Conservation (phyloP, 2,329 filamentous ascomycete species). For the Sarocladiaceae sp. region DNA sequence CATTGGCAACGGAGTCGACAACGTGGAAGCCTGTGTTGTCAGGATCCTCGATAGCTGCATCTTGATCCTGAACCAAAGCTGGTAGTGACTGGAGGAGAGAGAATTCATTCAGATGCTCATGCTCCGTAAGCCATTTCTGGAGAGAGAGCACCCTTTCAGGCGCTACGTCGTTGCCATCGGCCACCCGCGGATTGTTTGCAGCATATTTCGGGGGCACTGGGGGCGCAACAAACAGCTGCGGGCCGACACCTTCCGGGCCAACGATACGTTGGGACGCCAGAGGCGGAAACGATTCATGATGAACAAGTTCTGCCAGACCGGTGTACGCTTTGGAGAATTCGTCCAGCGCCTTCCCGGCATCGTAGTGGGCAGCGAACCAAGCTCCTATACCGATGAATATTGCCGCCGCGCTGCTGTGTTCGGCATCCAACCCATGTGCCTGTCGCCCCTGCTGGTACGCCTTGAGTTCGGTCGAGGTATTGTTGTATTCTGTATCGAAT, state of each 20-base stretch:
- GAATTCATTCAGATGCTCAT: conserved; percentile 14
- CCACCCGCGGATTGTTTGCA: neutral
- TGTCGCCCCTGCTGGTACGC: conserved; percentile 17
- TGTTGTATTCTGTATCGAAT: conserved; percentile 21
- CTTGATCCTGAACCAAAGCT: conserved; percentile 8
- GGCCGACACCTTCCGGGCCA: conserved; percentile 19
- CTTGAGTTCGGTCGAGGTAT: conserved; percentile 16
- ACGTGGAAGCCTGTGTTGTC: conserved; percentile 24
- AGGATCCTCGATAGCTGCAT: conserved; percentile 16
- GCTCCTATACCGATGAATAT: conserved; percentile 20
- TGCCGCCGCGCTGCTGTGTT: conserved; percentile 17
- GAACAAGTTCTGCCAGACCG: conserved; percentile 18
- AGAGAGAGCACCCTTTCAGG: conserved; percentile 17
- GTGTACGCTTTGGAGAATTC: conserved; percentile 14
- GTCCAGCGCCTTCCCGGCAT: conserved; percentile 11
- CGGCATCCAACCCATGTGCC: too few relatives aligned
- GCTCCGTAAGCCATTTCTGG: conserved; percentile 13
- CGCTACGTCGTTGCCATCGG: conserved; percentile 11
- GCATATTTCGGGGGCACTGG: conserved; percentile 19
- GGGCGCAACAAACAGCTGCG: conserved; percentile 23
- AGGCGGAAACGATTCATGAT: conserved; percentile 14
- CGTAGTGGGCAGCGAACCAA: conserved; percentile 18
- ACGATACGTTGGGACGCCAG: conserved; percentile 18
- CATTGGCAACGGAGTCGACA: conserved; percentile 21
- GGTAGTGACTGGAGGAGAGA: conserved; percentile 17